Evolutionary conservation across 805 yeast genomes (phyloP), one percentile per base, ranked within the genome.

Genomic region (Candida insectorum): DNA sequence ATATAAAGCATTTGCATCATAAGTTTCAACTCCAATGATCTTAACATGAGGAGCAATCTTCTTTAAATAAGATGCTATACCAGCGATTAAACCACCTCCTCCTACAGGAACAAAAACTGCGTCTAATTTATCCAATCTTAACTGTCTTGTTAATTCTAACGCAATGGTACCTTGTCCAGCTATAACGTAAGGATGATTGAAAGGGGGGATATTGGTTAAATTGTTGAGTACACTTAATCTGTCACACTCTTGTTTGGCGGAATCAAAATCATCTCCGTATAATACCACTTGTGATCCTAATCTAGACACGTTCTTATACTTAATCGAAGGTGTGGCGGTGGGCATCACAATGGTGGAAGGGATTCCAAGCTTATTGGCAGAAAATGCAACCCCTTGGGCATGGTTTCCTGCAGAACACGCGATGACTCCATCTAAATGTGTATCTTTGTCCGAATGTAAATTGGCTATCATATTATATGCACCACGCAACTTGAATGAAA

Each of bases 111-210:
- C 79, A 55, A 93, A 93, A 1, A 93, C 83, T 2, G 97, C 97
- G 47, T 75, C 76, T 45, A 91, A 70, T 41, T 81, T 79, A 36
- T 80, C 78, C 31, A 81, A 69, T 44, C 86, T 79, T 21, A 88
- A 73, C 64, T 93, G 99, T 57, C 96, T 78, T 35, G 93, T 65
- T 16, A 93, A 65, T 61, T 93, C 99, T 76, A 89, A 75, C 3
- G 95, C 98, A 42, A 91, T 81, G 16, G 99, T 93, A 39, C 97
- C 99, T 61, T 93, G 99, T 16, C 99, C 99, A 6, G 99, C 98
- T 61, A 93, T 87, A 44, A 93, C 96, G 48, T 81, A 86, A 2
- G 99, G 99, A 53, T 93, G 97, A 54, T 93, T 95, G 56, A 93
- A 93, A 1, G 99, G 99, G n/a, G 98, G 98, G 28, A 93, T 85